phyloP scores from a whole-genome alignment of 2,329 filamentous ascomycete species.

The Pyrenochaeta sp. region DNA sequence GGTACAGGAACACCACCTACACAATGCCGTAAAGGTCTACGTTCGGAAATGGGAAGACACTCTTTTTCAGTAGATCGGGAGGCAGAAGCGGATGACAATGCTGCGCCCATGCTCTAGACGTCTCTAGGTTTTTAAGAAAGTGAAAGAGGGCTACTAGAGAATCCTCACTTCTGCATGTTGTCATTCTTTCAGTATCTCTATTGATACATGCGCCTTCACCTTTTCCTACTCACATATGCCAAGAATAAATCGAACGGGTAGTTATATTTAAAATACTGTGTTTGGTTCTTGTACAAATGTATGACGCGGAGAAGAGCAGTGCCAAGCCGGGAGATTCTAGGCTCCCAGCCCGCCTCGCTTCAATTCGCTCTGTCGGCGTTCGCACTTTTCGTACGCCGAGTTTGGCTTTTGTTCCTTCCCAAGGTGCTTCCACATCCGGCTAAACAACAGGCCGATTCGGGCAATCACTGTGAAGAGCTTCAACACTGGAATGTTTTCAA shows the following conservation, averaged over 20 bases:
- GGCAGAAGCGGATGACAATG: too few relatives aligned
- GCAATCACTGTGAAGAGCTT: neutral
- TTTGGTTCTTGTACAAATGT: too few relatives aligned
- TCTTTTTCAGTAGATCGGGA: too few relatives aligned
- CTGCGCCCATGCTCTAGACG: too few relatives aligned
- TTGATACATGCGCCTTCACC: neutral
- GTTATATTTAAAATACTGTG: too few relatives aligned
- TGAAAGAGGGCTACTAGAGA: neutral
- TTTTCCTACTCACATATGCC: too few relatives aligned
- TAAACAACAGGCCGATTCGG: neutral
- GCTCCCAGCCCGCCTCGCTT: neutral
- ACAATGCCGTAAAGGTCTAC: too few relatives aligned
- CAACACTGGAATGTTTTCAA: neutral
- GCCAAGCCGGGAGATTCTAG: too few relatives aligned
- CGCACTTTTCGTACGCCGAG: neutral
- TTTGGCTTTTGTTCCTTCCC: neutral
- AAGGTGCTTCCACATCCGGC: neutral
- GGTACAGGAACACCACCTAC: neutral
- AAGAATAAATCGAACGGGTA: too few relatives aligned
- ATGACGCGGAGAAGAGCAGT: too few relatives aligned
- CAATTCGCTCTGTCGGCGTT: neutral
- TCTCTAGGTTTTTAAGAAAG: too few relatives aligned
- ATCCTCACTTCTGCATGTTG: neutral
- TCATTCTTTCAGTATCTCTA: neutral
- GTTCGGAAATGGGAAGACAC: too few relatives aligned